Base-by-base conservation (phyloP, 225 moss, liverwort and hornwort species). In the Pseudisothecium myosuroides region DNA sequence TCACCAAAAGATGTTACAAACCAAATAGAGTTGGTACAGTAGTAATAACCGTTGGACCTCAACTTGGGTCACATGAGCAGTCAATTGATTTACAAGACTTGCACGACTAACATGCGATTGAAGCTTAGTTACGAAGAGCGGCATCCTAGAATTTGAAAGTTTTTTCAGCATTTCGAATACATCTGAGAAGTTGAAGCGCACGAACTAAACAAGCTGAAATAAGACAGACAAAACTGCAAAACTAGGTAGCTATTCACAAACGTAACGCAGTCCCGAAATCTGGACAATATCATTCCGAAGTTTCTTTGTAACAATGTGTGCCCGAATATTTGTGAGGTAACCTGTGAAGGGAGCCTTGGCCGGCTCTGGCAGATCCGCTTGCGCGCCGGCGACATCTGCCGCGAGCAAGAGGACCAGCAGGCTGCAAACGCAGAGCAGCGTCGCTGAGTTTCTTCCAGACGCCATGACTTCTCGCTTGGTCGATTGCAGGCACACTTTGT, bases 391-490 rank as follows among this genome's bases (percentile, higher is more conserved):
- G 31, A 88, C 90, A 74, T 90, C 80, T 36, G 84, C 80, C 66
- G 63, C 63, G 13, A 92, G 43, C 86, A 92, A 47, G 37, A 84
- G 54, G 31, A 90, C 19, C 74, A 92, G 2, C 43, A 90, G 10
- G 74, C 88, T 88, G 75, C 90, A 88, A 27, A 88, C 75, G 49
- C 92, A 90, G 32, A 92, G 50, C 24, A 90, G 84, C 54, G 60
- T 58, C 49, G 59, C 32, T 22, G 86, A 29, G 50, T 80, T 87
- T 20, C 88, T 66, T 41, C 21, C 41, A n/a, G 90, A 83, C n/a
- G 83, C 92, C 92, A 92, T 92, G 52, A 73, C 61, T 73, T 8
- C 49, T 59, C 34, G 37, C 67, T 80, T 58, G 68, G 55, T 88
- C 22, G 82, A 54, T 78, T 59, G 60, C 34, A 23, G 34, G 47